Base-by-base conservation (phyloP, 352 stramenopile species). In the Peronospora belbahrii region DNA sequence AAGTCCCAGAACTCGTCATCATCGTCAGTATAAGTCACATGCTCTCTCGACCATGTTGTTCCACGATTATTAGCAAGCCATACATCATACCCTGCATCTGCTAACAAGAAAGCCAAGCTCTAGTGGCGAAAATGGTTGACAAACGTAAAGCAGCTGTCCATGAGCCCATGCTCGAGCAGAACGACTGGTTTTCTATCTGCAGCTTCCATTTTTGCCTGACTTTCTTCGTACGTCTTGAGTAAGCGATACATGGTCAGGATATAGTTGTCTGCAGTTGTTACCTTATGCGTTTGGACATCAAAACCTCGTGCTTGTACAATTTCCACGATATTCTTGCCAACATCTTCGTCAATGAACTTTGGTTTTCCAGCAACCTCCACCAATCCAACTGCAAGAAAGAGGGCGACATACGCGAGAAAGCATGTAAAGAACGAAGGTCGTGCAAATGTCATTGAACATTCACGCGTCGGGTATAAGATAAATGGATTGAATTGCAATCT, bases 61-160 rank as follows among this genome's bases (percentile, higher is more conserved):
- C 64, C 70, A 34, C 69, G 69, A 42, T 81, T 81, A 55, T 80
- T 80, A 14, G 65, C 69, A n/a, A 81, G 57, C 66, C 66, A 82
- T n/a, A 82, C 70, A 17, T 82, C 70, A 38, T 74, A 83, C 1
- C 70, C 70, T 6, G 62, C 67, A 18, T 83, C 70, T 0, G 59
- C 67, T 9, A 83, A 48, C 23, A 83, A 18, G 53, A 68, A 80
- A 4, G 62, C 70, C 10, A 83, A 42, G 32, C 65, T 78, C 52
- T 83, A 67, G 17, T 53, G 70, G 7, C 64, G 54, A 55, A 62
- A 83, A 59, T 83, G 80, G 50, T 55, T 52, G 6, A 80, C 62
- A 30, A 51, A 83, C 22, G 70, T 71, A 50, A 62, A 83, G 18
- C 59, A 71, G 30, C 59, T 76, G 55, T 80, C 70, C 0, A 83